A percentile compares a stretch with the other conserved stretches of the same genome.
Evolutionary conservation across 2,329 filamentous ascomycete genomes (phyloP).

Genomic region (Hortaea werneckii): DNA sequence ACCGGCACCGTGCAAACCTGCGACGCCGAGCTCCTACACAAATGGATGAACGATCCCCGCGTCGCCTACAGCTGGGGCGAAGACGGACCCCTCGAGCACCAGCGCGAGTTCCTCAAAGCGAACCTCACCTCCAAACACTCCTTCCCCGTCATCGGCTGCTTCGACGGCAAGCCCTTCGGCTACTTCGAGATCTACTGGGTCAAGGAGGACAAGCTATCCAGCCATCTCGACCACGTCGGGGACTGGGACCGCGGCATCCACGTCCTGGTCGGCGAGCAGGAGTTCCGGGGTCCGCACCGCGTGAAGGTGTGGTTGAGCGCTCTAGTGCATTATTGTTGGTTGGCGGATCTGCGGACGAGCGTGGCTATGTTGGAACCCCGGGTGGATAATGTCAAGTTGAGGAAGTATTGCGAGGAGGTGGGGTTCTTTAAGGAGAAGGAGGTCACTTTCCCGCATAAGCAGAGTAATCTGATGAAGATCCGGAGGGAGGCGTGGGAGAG

Average conservation of each 20-base stretch:
- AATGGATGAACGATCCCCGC: slow-evolving; percentile 81
- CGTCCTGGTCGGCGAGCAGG: slow-evolving; percentile 81
- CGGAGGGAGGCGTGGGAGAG: slow-evolving; percentile 66
- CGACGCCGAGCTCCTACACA: slow-evolving; percentile 62
- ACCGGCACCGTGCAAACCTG: slow-evolving; percentile 26
- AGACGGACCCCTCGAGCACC: slow-evolving; percentile 45
- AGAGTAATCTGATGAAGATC: slow-evolving; percentile 75
- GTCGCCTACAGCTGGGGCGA: slow-evolving; percentile 78
- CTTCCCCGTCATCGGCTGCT: slow-evolving; percentile 85
- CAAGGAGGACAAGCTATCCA: slow-evolving; percentile 70
- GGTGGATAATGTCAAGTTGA: slow-evolving; percentile 79
- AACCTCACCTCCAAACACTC: slow-evolving; percentile 61
- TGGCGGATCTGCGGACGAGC: slow-evolving; percentile 70
- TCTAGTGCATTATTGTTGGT: slow-evolving; percentile 75
- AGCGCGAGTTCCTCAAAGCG: slow-evolving; percentile 57
- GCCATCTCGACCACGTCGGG: slow-evolving; percentile 51
- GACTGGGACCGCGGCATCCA: slow-evolving; percentile 88
- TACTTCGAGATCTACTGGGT: slow-evolving; percentile 99
- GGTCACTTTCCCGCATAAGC: slow-evolving; percentile 82
- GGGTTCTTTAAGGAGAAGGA: slow-evolving; percentile 85
- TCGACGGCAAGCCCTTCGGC: slow-evolving; percentile 90
- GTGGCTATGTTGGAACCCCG: slow-evolving; percentile 79
- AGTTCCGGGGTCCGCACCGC: slow-evolving; percentile 68
- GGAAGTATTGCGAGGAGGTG: slow-evolving; percentile 56
- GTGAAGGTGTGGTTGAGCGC: slow-evolving; percentile 75